Percentiles rank a stretch among this genome's conserved stretches.
Conservation (phyloP, 441 rosid species). For the Jatropha multifida region DNA sequence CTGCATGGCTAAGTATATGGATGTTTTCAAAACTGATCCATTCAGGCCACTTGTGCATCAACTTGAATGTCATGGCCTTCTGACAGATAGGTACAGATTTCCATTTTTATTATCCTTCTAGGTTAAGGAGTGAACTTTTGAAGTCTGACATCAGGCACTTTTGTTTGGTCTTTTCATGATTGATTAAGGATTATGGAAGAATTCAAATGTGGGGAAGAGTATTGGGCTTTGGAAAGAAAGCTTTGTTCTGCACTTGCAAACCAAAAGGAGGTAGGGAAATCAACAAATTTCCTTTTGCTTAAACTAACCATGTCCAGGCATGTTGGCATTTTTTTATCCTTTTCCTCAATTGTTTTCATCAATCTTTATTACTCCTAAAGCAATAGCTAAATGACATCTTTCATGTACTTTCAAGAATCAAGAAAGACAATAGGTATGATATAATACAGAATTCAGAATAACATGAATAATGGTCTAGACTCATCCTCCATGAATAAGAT, state of each 20-base stretch:
- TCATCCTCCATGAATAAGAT: not conserved
- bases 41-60: slow-evolving; percentile 51
- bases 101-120: not conserved
- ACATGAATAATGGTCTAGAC: not conserved
- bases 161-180: slow-evolving; percentile 18
- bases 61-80: slow-evolving; percentile 58
- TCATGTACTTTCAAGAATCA: too few relatives aligned
- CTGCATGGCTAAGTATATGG: slow-evolving; percentile 29
- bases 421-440: not conserved
- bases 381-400: not conserved
- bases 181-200: slow-evolving; percentile 63
- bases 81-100: slow-evolving; percentile 53
- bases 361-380: not conserved
- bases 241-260: slow-evolving; percentile 62
- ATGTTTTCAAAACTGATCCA: slow-evolving; percentile 47
- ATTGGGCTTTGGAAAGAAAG: slow-evolving; percentile 88
- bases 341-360: not conserved
- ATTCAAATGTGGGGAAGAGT: slow-evolving; percentile 66
- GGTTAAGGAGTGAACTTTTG: not conserved
- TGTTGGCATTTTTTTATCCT: not conserved
- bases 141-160: slow-evolving; percentile 7
- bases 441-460: not conserved
- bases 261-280: slow-evolving; percentile 44
- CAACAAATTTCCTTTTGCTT: slow-evolving; percentile 7
- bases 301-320: not conserved